Conservation (phyloP, 148 eudicot species). For the Diospyros kaki region DNA sequence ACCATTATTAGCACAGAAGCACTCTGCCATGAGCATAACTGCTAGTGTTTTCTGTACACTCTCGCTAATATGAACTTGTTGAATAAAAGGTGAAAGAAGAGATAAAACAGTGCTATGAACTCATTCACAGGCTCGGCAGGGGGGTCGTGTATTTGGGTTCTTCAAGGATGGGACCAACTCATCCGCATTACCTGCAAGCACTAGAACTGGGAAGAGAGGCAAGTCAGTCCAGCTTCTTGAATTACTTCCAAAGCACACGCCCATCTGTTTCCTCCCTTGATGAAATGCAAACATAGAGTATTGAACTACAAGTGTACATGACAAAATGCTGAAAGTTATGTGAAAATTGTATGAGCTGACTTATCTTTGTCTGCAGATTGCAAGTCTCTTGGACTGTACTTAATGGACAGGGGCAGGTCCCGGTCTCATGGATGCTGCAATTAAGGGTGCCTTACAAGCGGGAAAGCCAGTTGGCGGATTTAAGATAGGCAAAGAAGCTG, state of each 20-base stretch:
- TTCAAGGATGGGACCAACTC: slow-evolving; percentile 63
- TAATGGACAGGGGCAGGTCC: slow-evolving; percentile 99
- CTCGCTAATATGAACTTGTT: not conserved
- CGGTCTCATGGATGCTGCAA: slow-evolving; percentile 95
- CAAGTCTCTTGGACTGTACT: slow-evolving; percentile 69
- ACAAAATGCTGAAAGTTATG: not conserved
- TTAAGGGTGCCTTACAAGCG: slow-evolving; percentile 75
- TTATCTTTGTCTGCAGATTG: slow-evolving; percentile 41
- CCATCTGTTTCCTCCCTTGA: not conserved
- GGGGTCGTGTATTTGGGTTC: slow-evolving; percentile 93
- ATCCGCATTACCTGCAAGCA: slow-evolving; percentile 68
- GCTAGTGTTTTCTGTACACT: not conserved
- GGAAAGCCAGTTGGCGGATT: slow-evolving; percentile 88
- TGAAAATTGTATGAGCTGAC: not conserved
- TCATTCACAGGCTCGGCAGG: slow-evolving; percentile 79
- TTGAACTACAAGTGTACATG: not conserved
- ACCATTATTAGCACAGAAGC: not conserved
- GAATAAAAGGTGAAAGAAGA: slow-evolving; percentile 69
- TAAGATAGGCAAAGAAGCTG: slow-evolving; percentile 91
- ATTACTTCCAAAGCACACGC: not conserved
- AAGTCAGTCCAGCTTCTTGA: slow-evolving; percentile 21
- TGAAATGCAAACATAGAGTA: not conserved
- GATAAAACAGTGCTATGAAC: slow-evolving; percentile 76
- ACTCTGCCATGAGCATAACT: not conserved
- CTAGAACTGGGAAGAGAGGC: slow-evolving; percentile 63